Evolutionary conservation across 305 asterid species (phyloP), one percentile per base, ranked within the genome.

Genomic region (Solanum hybrid): DNA sequence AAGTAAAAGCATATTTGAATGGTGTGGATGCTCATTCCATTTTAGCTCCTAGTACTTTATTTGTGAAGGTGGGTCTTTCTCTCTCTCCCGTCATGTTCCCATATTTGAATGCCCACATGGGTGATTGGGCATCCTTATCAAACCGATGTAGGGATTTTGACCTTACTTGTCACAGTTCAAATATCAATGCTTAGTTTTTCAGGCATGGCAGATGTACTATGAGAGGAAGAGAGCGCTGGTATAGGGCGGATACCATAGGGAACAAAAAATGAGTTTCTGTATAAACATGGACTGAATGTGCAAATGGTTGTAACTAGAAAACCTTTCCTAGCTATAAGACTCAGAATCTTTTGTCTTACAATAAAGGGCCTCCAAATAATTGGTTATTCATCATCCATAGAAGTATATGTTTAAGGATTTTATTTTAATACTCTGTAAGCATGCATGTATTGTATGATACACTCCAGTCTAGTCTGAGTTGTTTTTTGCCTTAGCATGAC

Each of bases 1-100:
- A 97, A 94, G 99, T 97, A 92, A 97, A 97, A 94, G 98, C 99
- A 87, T 96, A 96, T 90, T 97, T 97, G 89, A 97, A 97, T 72
- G 99, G 99, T 27, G 92, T 97, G 34, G 99, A 97, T 90, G 99
- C 98, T 88, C 97, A 96, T 92, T 95, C 99, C 88, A 97, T 97
- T 88, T 92, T 97, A 93, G 99, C 99, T 89, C 99, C 99, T 81
- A 95, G 97, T 90, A 97, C 99, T 89, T 93, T 97, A 78, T 93
- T 97, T 89, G 99, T 97, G 88, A 97, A 97, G 98, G 99, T 97
- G 2, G 22, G 85, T 73, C 88, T 10, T 60, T 85, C 76, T 56
- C 76, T 64, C 27, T 56, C 87, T 85, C 45, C 71, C 31, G 3
- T 5, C 31, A 51, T 84, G 87, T 84, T 84, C 34, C 87, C 73